phyloP scores from a whole-genome alignment of 2,329 filamentous ascomycete genomes.

The Ascochyta lentis region DNA sequence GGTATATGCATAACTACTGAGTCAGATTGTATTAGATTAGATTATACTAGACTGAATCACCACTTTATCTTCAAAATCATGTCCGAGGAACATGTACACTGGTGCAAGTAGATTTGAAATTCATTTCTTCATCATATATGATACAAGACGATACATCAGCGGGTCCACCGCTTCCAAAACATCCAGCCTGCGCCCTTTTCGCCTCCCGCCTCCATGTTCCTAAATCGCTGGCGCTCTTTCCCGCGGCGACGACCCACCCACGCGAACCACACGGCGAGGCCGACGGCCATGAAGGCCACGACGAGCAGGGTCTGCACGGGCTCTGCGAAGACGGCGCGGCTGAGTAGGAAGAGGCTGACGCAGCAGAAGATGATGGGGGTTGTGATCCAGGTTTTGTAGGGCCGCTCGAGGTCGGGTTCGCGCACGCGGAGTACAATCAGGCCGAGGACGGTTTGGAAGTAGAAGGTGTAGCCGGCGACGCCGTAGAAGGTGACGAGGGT shows the following conservation, averaged over 20 bases:
- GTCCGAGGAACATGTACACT: too few relatives aligned
- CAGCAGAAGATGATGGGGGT: conserved; percentile 99
- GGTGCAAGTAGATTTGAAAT: too few relatives aligned
- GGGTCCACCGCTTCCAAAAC: conserved; percentile 54
- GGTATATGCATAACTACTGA: too few relatives aligned
- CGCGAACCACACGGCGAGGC: conserved; percentile 89
- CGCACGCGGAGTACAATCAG: conserved; percentile 87
- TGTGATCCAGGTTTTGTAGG: conserved; percentile 95
- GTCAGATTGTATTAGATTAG: too few relatives aligned
- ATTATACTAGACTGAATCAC: too few relatives aligned
- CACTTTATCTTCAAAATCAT: too few relatives aligned
- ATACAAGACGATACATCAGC: too few relatives aligned
- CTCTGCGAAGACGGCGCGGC: conserved; percentile 86
- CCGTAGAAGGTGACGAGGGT: conserved; percentile 97
- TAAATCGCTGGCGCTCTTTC: conserved; percentile 37
- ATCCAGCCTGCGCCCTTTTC: conserved; percentile 50
- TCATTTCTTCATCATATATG: background rate
- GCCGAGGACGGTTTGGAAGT: conserved; percentile 93
- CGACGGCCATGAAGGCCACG: conserved; percentile 80
- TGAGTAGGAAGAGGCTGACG: conserved; percentile 90
- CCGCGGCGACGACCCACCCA: conserved; percentile 66
- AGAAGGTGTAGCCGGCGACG: conserved; percentile 95
- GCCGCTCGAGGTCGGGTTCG: conserved; percentile 86
- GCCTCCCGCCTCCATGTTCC: conserved; percentile 23
- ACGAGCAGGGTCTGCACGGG: conserved; percentile 90